Base-by-base conservation (phyloP, 192 early-diverging fungal species). In the Rhizophagus clarus region DNA sequence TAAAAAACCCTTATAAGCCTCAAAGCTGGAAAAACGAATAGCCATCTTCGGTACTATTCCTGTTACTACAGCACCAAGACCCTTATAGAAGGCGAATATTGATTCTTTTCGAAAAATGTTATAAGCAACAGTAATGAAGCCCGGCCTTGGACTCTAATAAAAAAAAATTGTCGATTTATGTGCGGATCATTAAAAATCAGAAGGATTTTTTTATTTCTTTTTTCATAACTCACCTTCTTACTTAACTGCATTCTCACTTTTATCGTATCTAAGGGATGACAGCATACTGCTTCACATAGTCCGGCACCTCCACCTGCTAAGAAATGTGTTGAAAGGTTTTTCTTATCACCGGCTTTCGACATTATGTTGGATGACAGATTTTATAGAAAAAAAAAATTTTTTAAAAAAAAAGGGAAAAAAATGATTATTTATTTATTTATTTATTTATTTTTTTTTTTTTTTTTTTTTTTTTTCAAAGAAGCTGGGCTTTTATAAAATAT, bases 21-120 rank as follows among this genome's bases (percentile, higher is more conserved):
- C 96, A 81, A 99, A 98, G 68, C 94, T 96, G 8, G 94, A 95
- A 88, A 99, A 99, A 64, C 97, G 93, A 82, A 99, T 99, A 29
- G 97, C 97, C 96, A 98, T 98, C 89, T 99, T 99, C 81, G 97
- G 97, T 20, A 99, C 95, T 80, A 99, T 99, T 49, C 97, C 97
- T 5, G 95, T 90, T 15, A 96, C 93, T 3, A 99, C 97, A 11
- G 97, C 97, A 45, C 97, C 97, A 15, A 99, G 90, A 76, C 98
- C 98, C 89, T 98, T 97, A 93, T 99, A 99, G 7, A 99, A 91
- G 2, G 93, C 94, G 42, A 96, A 84, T 34, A 95, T 86, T 22
- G 95, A 95, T 83, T 99, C 98, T 79, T 92, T 94, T 79, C 88
- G 86, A 10, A 95, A 90, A 74, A 98, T 99, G 68, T 92, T 89